These are phyloP conservation scores for Nannochloropsis salina DNA, from an alignment of 108 stramenopile species.

Conservation along the genomic window DNA sequence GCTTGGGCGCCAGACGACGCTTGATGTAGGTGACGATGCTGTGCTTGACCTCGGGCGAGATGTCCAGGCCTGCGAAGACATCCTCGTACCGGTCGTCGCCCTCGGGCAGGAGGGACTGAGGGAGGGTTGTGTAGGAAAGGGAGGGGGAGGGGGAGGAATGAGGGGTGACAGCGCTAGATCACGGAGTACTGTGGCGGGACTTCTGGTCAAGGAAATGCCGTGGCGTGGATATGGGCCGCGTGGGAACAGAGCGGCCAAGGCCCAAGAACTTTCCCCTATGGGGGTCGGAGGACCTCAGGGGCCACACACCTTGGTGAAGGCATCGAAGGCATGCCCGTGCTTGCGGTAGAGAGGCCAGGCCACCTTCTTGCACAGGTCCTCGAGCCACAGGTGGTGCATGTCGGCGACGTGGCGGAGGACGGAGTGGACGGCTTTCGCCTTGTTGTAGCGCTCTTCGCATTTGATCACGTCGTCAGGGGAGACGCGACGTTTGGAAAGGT, in stretches of 20 bases:
- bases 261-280: too few species aligned
- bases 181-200: too few species aligned
- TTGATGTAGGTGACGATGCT: conserved; percentile 60
- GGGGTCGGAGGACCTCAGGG: too few species aligned
- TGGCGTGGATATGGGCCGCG: too few species aligned
- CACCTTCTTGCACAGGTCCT: conserved; percentile 87
- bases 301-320: conserved; percentile 66
- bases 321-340: conserved; percentile 96
- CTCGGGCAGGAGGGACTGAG: conserved; percentile 6
- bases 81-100: conserved; percentile 36
- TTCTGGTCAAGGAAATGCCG: too few species aligned
- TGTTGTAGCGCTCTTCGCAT: conserved; percentile 84
- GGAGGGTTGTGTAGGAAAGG: neutral
- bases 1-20: conserved; percentile 86
- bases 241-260: too few species aligned
- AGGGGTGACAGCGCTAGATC: neutral
- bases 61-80: conserved; percentile 53
- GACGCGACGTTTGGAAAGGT: conserved; percentile 94
- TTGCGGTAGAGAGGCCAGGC: conserved; percentile 96
- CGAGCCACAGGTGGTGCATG: conserved; percentile 70
- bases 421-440: conserved; percentile 90
- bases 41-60: conserved; percentile 50
- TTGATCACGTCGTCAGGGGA: conserved; percentile 92
- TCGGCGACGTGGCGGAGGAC: conserved; percentile 92
- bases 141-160: neutral